These are phyloP conservation scores for Aspergillus novoparasiticus DNA, from an alignment of 2,329 filamentous ascomycete species.

Conservation along the genomic window DNA sequence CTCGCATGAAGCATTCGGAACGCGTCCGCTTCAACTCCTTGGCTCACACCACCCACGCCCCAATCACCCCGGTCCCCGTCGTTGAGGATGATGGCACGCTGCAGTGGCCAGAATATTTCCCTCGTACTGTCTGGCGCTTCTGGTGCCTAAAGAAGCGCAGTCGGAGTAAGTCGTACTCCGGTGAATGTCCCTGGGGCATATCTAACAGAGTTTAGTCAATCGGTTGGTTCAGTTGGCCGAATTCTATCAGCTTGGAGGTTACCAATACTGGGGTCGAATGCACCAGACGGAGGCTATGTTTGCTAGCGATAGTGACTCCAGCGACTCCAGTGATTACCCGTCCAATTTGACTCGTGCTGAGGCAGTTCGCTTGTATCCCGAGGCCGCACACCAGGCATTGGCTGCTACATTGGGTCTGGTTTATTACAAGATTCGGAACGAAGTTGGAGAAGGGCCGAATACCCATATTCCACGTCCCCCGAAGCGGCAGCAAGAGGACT, in stretches of 20 bases:
- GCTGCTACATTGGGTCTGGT: conserved; percentile 44
- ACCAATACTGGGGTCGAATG: conserved; percentile 42
- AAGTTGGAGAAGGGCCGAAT: conserved; percentile 38
- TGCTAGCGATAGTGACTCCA: conserved; percentile 40
- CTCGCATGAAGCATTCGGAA: conserved; percentile 39
- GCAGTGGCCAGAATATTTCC: conserved; percentile 41
- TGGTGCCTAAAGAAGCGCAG: conserved; percentile 46
- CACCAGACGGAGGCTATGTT: conserved; percentile 32
- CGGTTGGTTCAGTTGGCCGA: conserved; percentile 42
- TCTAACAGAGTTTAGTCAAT: conserved; percentile 34
- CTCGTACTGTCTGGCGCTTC: conserved; percentile 43
- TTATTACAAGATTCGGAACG: conserved; percentile 46
- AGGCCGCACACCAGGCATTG: conserved; percentile 44
- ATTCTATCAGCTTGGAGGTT: conserved; percentile 44
- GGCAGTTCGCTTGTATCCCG: conserved; percentile 39
- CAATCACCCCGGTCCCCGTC: conserved; percentile 40
- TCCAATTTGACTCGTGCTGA: conserved; percentile 38
- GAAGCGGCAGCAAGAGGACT: conserved; percentile 41
- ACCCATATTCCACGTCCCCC: conserved; percentile 32
- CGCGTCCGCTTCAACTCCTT: conserved; percentile 45
- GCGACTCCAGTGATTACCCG: conserved; percentile 41
- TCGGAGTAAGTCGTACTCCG: conserved; percentile 34
- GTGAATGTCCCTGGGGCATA: conserved; percentile 3
- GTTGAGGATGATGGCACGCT: conserved; percentile 39
- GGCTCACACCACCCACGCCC: conserved; percentile 40